These are phyloP conservation scores for Alternaria burnsii DNA, from an alignment of 2,329 filamentous ascomycete species.

Conservation along the genomic window DNA sequence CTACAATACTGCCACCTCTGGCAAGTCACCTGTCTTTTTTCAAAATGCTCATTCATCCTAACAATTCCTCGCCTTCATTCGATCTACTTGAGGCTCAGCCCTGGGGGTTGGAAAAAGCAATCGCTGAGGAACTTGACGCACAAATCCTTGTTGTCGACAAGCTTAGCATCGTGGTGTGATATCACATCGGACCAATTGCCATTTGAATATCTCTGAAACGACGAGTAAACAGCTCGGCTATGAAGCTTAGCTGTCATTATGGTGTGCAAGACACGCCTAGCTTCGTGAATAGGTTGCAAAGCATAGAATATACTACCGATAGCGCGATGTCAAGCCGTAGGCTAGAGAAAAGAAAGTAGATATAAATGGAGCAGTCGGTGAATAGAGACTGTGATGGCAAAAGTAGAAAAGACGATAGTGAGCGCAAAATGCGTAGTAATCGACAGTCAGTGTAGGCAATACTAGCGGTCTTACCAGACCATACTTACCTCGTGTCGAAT, in stretches of 20 bases:
- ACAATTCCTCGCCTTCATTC: not conserved
- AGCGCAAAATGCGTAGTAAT: not conserved
- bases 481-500: not conserved
- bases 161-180: not conserved
- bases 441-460: not conserved
- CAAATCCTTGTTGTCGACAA: not conserved
- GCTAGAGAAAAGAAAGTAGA: not conserved
- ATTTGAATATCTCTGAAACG: not conserved
- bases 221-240: not conserved
- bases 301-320: not conserved
- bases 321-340: not conserved
- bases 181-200: not conserved
- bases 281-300: not conserved
- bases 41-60: not conserved
- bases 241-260: not conserved
- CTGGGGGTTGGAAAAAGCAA: not conserved
- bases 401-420: not conserved
- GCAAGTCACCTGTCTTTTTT: not conserved
- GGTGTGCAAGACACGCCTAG: not conserved
- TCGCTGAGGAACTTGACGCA: too few species aligned
- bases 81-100: not conserved
- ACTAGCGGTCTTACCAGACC: not conserved
- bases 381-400: not conserved
- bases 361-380: not conserved
- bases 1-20: not conserved